Evolutionary conservation across 805 yeast genomes (phyloP).

Genomic region (Sungouiella blattae): DNA sequence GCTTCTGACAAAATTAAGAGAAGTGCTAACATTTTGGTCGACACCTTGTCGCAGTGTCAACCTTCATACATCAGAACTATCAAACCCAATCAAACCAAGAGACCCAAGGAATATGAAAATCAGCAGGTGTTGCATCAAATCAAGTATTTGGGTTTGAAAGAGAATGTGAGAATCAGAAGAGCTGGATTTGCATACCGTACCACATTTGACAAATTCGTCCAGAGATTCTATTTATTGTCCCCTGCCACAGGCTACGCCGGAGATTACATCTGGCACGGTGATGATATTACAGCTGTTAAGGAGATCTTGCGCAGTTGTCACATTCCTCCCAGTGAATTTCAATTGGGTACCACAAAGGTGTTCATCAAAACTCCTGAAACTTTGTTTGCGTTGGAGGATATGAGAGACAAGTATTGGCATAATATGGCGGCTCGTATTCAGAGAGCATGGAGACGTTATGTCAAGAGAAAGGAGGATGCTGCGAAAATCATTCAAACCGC

Average conservation of each 20-base stretch:
- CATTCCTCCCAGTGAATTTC: constrained; percentile 79
- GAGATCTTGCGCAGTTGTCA: constrained; percentile 52
- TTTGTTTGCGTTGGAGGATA: constrained; percentile 86
- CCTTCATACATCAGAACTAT: constrained; percentile 97
- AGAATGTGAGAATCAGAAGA: constrained; percentile 94
- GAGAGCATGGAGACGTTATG: constrained; percentile 89
- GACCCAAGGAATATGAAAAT: constrained; percentile 85
- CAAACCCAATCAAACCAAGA: constrained; percentile 91
- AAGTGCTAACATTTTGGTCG: constrained; percentile 87
- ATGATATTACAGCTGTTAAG: constrained; percentile 48
- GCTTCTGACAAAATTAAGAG: constrained; percentile 92
- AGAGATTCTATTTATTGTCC: constrained; percentile 84
- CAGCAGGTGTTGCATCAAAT: constrained; percentile 92
- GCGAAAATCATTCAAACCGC: constrained; percentile 78
- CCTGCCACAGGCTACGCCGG: constrained; percentile 90
- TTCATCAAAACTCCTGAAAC: constrained; percentile 98
- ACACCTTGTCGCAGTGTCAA: constrained; percentile 82
- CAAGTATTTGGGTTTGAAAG: constrained; percentile 92
- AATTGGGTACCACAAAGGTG: constrained; percentile 86
- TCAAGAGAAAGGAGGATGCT: constrained; percentile 78
- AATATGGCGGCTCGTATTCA: constrained; percentile 97
- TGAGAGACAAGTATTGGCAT: constrained; percentile 97
- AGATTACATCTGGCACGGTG: constrained; percentile 58
- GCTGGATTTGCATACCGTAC: constrained; percentile 99
- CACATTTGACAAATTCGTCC: constrained; percentile 93